Evolutionary conservation across 345 rosid genomes (phyloP), one percentile per base, ranked within the genome.

Genomic region (Anastatica hierochuntica): DNA sequence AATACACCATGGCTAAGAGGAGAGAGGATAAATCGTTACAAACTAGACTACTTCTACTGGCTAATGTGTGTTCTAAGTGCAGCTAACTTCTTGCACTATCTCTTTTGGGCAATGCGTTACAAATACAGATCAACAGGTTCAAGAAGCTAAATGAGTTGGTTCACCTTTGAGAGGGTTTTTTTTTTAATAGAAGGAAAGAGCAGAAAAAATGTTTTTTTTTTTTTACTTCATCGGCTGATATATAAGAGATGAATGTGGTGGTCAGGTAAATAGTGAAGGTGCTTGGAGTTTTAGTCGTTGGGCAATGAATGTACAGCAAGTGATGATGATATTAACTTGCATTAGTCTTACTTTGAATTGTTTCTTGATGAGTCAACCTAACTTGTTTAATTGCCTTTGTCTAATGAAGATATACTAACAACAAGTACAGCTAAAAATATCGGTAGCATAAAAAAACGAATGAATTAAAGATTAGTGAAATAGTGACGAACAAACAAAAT

Each of bases 41-140:
- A 62, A 60, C 78, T 86, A 10, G 94, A 90, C 46, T 60, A 79
- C 49, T 84, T 86, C 34, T 86, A 86, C 52, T 84, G 95, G 97
- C 65, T 86, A 66, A 79, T 90, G 94, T 86, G 97, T 77, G 48
- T 75, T 27, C 63, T 90, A 2, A 77, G 85, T 45, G 82, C 79
- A 35, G 39, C 80, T 10, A 90, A 90, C 58, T 82, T 82, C 79
- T 60, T 84, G 69, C 84, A 77, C 40, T 90, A 80, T 69, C 82
- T 90, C 46, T 82, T 76, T 64, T 90, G 96, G 95, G 89, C 95
- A 16, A 66, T 44, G 47, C 81, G 82, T 51, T 90, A 90, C 69
- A 79, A 64, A 57, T 82, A 87, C 49, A 68, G 69, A 63, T 74
- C 79, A 29, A 51, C 71, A 7, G 72, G 66, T 18, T 67, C 56